Evolutionary conservation across 2,329 filamentous ascomycete genomes (phyloP), one percentile per base, ranked within the genome.

Genomic region (Botrytis deweyae): DNA sequence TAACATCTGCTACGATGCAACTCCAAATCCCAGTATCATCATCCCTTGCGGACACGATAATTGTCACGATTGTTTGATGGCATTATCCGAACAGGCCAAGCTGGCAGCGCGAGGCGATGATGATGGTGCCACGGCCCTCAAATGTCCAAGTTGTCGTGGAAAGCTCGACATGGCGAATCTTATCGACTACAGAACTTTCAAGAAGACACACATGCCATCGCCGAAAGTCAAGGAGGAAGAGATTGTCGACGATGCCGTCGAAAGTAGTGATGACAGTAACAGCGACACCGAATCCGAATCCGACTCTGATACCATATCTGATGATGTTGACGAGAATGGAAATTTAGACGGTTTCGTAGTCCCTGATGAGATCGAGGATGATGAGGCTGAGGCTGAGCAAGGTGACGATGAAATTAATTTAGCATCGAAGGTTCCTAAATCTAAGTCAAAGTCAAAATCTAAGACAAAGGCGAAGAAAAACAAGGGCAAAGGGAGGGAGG

Each of bases 41-140:
- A 86, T 93, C 70, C 93, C 93, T 1, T 97, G 94, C 79, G 94
- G 94, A 2, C 94, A 97, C 79, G 89, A 91, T 74, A 90, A 90
- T 38, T 97, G 94, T 82, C 84, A 87, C 1, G 91, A 94, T 76
- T 97, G 94, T 80, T 90, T 96, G 75, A 87, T 89, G 9, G 89
- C 87, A 72, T 87, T 97, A 65, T 86, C 87, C 0, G 92, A 93
- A 75, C 89, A 83, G 61, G 82, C 90, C 5, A 83, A 86, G 2
- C 84, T 86, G 62, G 82, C 90, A 5, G 83, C 86, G 2, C 84
- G 86, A 72, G 85, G 84, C 25, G 85, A 85, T 75, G 83, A 90
- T 49, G 91, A 92, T 72, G 83, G 72, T 38, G 72, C 69, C 14
- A 67, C 62, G 6, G 66, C n/a, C 52, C 52, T 75, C 0, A 80